These are phyloP conservation scores for Letharia columbiana DNA, from an alignment of 495 filamentous ascomycete genomes.

Conservation along the genomic window DNA sequence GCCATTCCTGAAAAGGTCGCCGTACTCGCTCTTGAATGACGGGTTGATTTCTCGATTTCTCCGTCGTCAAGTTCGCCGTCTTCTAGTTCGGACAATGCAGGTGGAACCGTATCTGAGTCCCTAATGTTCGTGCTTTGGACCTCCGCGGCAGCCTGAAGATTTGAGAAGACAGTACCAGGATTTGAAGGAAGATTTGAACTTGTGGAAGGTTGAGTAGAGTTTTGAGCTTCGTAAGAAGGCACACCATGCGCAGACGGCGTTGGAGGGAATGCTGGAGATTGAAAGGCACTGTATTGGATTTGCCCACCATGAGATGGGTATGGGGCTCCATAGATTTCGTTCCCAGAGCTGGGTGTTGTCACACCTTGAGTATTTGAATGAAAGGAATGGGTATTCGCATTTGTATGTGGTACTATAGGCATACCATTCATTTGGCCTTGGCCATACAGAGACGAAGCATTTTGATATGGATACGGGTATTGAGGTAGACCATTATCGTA, in stretches of 20 bases:
- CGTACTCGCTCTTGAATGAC: slow-evolving; percentile 15
- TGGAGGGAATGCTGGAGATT: slow-evolving; percentile 10
- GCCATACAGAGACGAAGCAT: slow-evolving; percentile 5
- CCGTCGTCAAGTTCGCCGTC: slow-evolving; percentile 70
- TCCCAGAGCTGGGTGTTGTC: slow-evolving; percentile 2
- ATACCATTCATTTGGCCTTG: slow-evolving; percentile 6
- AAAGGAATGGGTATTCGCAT: slow-evolving; percentile 16
- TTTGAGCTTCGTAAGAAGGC: slow-evolving; percentile 1
- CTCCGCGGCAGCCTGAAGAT: background rate
- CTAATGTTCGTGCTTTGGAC: background rate
- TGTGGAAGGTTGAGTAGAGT: background rate
- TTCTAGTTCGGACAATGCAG: slow-evolving; percentile 37
- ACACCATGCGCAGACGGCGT: background rate
- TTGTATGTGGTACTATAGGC: slow-evolving; percentile 5
- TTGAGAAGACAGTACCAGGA: background rate
- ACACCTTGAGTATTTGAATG: slow-evolving; percentile 15
- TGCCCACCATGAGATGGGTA: background rate
- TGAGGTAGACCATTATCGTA: slow-evolving; percentile 7
- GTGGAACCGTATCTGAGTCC: background rate
- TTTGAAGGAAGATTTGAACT: background rate
- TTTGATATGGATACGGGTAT: slow-evolving; percentile 12
- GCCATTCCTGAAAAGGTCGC: slow-evolving; percentile 3
- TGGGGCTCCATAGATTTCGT: slow-evolving; percentile 1
- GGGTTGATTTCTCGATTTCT: slow-evolving; percentile 39
- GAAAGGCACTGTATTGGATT: slow-evolving; percentile 8